Evolutionary conservation across 768 basidiomycete genomes (phyloP), one percentile per base, ranked within the genome.

Genomic region (Russula abietina): DNA sequence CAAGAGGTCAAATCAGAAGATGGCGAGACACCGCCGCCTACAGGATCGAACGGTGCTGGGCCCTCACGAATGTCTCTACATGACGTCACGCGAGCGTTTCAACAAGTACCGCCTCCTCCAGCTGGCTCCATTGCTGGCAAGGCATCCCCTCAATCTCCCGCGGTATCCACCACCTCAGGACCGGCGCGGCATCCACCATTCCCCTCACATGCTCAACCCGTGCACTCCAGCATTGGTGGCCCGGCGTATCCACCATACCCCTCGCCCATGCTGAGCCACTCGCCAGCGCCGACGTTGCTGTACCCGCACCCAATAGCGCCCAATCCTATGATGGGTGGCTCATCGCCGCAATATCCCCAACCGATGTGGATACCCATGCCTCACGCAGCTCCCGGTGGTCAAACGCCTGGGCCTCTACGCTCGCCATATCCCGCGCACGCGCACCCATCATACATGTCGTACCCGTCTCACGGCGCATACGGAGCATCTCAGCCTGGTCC

Each of bases 1-100:
- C 90, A 89, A 70, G 91, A 93, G 60, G 87, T 91, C 56, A 93
- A 92, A 71, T 89, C 89, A 12, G 91, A 92, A 70, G 89, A 89
- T 68, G 91, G 89, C 22, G 86, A 85, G 71, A 89, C 88, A 2
- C 88, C 89, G 2, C 89, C 89, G 16, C 84, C 87, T 9, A 76
- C 80, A 5, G 77, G 83, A 24, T 75, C 81, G 30, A 77, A 82
- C 26, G 69, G 73, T 16, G 32, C 65, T 32, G 64, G 60, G 32
- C 81, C 88, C 28, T 86, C 86, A 19, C 84, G 88, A 45, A 89
- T 91, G 83, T 90, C 89, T 3, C 74, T 87, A 43, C 85, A 87
- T 60, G 91, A 93, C 59, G 89, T 92, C 38, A 91, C 88, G 14
- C 84, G 88, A 61, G 89, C 91, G 24, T 93, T 93, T 75, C 91